These are phyloP conservation scores for Pseudomonodictys pantanalensis DNA, from an alignment of 495 filamentous ascomycete species.

Conservation along the genomic window DNA sequence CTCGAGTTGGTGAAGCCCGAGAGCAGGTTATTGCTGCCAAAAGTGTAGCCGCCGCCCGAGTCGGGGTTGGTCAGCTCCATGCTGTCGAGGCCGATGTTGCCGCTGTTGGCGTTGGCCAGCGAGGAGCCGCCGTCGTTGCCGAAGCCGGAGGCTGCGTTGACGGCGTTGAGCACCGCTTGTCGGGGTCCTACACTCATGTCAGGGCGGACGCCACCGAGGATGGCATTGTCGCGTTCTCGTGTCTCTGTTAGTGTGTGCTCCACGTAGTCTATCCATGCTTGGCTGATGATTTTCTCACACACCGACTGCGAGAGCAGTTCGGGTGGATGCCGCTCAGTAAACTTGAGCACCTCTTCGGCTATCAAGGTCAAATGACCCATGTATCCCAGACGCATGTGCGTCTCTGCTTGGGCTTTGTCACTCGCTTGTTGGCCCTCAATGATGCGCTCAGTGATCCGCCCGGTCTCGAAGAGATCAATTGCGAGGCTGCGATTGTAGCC, in stretches of 20 bases:
- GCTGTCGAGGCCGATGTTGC: slow-evolving; percentile 60
- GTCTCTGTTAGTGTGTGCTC: slow-evolving; percentile 93
- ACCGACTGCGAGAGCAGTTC: slow-evolving; percentile 82
- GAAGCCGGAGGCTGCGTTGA: slow-evolving; percentile 59
- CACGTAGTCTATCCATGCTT: slow-evolving; percentile 91
- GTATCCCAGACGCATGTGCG: slow-evolving; percentile 90
- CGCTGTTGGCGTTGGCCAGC: slow-evolving; percentile 39
- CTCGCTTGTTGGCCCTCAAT: slow-evolving; percentile 84
- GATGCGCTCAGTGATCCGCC: slow-evolving; percentile 85
- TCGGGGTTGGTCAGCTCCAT: slow-evolving; percentile 72
- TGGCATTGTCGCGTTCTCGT: slow-evolving; percentile 92
- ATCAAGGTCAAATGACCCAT: slow-evolving; percentile 98
- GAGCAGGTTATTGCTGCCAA: slow-evolving; percentile 54
- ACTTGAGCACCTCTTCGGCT: slow-evolving; percentile 98
- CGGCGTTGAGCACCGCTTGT: slow-evolving; percentile 62
- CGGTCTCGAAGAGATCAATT: slow-evolving; percentile 85
- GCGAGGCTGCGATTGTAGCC: slow-evolving; percentile 92
- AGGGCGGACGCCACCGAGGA: slow-evolving; percentile 92
- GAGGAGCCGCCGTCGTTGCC: slow-evolving; percentile 41
- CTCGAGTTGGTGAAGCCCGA: slow-evolving; percentile 95
- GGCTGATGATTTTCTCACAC: slow-evolving; percentile 80
- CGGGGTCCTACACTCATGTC: slow-evolving; percentile 73
- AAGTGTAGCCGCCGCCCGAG: slow-evolving; percentile 62
- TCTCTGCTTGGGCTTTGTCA: slow-evolving; percentile 75
- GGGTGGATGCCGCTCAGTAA: slow-evolving; percentile 88